Base-by-base conservation (phyloP, 306 rosid species). In the Begonia masoniana region DNA sequence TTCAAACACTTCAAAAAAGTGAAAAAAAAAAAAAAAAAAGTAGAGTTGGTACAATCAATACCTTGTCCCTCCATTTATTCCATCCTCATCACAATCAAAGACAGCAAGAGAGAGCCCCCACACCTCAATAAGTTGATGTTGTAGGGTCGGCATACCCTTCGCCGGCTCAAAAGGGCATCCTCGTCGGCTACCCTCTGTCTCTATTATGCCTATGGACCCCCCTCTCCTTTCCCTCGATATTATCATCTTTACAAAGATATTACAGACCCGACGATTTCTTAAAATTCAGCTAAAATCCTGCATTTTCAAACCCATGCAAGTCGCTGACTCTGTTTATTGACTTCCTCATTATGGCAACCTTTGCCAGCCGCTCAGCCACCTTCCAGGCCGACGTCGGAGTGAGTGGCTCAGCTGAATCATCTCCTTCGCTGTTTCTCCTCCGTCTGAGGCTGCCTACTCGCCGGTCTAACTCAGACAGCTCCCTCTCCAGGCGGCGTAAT, bases 361-460 rank as follows among this genome's bases (percentile, higher is more conserved):
- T 86, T 36, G 99, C 99, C 56, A 92, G 47, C 47, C 88, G 79
- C 73, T 86, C 96, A 0, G 99, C 99, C n/a, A 96, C 88, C 62
- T 93, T 61, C 99, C 99, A 92, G 74, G 99, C 99, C 63, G 95
- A 86, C 0, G 95, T 92, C 10, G 95, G 96, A 24, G 99, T 92
- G 0, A 86, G 86, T 45, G 86, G 84, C 80, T 86, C 99, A 0
- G 60, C 7, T 70, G 83, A 81, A 21, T 83, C 13, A 14, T 58
- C 55, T 8, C 16, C 47, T 47, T 63, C 67, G 39, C 39, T 31
- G 10, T 3, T 71, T 1, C 0, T 42, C 6, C 56, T 68, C 19
- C 10, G 76, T 6, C 75, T 64, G 15, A 56, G 96, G 11, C 14
- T 51, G 39, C 39, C 9, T 1, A 31, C 77, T 26, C 75, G 62